Percentiles rank a stretch among this genome's conserved stretches.
phyloP scores from a whole-genome alignment of 805 yeast species.

The Kurtzmaniella cleridarum region DNA sequence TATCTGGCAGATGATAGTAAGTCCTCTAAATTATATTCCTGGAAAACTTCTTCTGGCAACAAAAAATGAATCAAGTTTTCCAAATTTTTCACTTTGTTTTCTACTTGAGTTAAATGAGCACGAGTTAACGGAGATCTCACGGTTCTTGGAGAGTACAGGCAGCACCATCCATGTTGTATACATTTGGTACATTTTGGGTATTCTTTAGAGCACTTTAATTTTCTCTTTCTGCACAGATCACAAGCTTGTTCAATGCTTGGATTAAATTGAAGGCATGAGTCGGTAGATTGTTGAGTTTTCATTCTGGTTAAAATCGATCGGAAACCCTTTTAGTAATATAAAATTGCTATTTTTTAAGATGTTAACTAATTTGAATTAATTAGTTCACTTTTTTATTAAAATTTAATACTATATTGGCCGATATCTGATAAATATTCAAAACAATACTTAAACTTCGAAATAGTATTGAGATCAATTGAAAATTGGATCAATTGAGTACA shows the following conservation, averaged over 20 bases:
- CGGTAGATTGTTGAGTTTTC: background rate
- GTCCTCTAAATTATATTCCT: slow-evolving; percentile 14
- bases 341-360: slow-evolving; percentile 1
- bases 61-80: slow-evolving; percentile 27
- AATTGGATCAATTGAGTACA: no score
- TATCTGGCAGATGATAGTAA: slow-evolving; percentile 5
- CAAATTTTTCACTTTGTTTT: slow-evolving; percentile 35
- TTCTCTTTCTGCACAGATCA: slow-evolving; percentile 78
- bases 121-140: slow-evolving; percentile 79
- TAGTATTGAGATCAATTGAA: no score
- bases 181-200: slow-evolving; percentile 75
- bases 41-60: slow-evolving; percentile 17
- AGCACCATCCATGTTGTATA: slow-evolving; percentile 62
- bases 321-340: background rate
- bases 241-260: slow-evolving; percentile 54
- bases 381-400: background rate
- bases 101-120: slow-evolving; percentile 74
- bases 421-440: background rate
- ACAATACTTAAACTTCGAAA: no score
- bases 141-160: slow-evolving; percentile 72
- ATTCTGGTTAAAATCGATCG: background rate
- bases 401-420: background rate
- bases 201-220: slow-evolving; percentile 76
- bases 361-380: slow-evolving; percentile 2
- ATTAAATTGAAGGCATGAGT: background rate